Base-by-base conservation (phyloP, 2,329 filamentous ascomycete species). In the Calonectria pseudoreteaudii region DNA sequence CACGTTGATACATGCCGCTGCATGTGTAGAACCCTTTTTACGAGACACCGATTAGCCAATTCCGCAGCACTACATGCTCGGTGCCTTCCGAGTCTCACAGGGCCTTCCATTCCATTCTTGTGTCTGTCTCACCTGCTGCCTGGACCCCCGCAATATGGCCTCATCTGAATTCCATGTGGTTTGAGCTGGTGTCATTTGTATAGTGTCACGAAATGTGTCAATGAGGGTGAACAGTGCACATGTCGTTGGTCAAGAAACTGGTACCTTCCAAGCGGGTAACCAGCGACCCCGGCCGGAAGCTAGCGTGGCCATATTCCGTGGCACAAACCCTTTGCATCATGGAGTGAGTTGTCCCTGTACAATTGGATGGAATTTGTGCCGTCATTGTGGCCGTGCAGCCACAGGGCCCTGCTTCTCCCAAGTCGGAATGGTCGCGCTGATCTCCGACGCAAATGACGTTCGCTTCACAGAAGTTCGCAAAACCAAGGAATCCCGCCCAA, bases 241-340 rank as follows among this genome's bases (percentile, higher is more conserved):
- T 2, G 3, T 5, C 10, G 10, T n/a, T 3, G 10, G 4, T 23
- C n/a, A 23, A 23, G 4, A 10, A 6, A 23, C 23, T n/a, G 1
- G 10, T 23, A 4, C 44, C n/a, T n/a, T 47, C n/a, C n/a, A 2
- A 1, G 4, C 11, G n/a, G 44, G 44, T 47, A 5, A 2, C n/a
- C 44, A 23, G 13, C 9, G n/a, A 13, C 20, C n/a, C 3, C 11
- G 18, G 5, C 20, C 20, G 0, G 6, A 47, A 23, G 20, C 10
- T 23, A 23, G 44, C n/a, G 44, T n/a, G 10, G 10, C 3, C 10
- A 3, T 13, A 14, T 47, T n/a, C 11, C 44, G 44, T 23, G 1
- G 10, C 13, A 23, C 44, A 2, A 23, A 10, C 9, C 18, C 1
- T 44, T 44, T 44, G 18, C 18, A 44, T 8, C 41, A 7, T 41